phyloP scores from a whole-genome alignment of 1,139 yeast species.

The Meyerozyma athensensis region DNA sequence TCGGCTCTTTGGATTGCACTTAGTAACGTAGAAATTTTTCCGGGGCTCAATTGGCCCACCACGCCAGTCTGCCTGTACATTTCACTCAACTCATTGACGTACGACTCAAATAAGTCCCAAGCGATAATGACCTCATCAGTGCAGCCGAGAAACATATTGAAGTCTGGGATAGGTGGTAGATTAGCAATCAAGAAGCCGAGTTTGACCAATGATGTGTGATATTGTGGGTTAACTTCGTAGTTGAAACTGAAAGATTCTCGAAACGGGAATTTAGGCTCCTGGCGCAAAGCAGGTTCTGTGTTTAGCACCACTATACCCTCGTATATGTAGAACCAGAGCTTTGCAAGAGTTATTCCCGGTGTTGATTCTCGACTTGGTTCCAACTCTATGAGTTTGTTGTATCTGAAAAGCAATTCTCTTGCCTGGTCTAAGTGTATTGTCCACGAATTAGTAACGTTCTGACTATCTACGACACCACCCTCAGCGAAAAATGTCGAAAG shows the following conservation, averaged over 20 bases:
- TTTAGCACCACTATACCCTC: conserved; percentile 12
- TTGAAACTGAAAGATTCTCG: conserved; percentile 8
- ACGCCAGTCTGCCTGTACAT: conserved; percentile 3
- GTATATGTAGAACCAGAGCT: conserved; percentile 12
- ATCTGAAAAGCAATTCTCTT: conserved; percentile 10
- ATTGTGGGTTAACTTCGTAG: background rate
- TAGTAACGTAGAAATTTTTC: conserved; percentile 10
- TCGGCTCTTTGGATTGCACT: conserved; percentile 9
- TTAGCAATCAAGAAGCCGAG: conserved; percentile 11
- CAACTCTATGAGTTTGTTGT: conserved; percentile 10
- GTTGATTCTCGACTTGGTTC: conserved; percentile 9
- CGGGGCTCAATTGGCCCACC: conserved; percentile 9
- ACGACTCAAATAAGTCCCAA: conserved; percentile 8
- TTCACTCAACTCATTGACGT: conserved; percentile 7
- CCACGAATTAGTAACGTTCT: conserved; percentile 12
- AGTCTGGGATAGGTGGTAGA: conserved; percentile 7
- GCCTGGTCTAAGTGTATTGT: conserved; percentile 15
- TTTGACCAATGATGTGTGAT: conserved; percentile 5
- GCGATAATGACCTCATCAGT: conserved; percentile 9
- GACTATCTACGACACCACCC: conserved; percentile 11
- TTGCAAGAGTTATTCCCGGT: conserved; percentile 13
- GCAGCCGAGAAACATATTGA: conserved; percentile 10
- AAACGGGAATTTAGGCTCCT: conserved; percentile 3
- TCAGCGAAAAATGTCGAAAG: conserved; percentile 15
- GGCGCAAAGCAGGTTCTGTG: background rate